Conservation (phyloP, 192 early-diverging fungal species). For the Coemansia sp. region DNA sequence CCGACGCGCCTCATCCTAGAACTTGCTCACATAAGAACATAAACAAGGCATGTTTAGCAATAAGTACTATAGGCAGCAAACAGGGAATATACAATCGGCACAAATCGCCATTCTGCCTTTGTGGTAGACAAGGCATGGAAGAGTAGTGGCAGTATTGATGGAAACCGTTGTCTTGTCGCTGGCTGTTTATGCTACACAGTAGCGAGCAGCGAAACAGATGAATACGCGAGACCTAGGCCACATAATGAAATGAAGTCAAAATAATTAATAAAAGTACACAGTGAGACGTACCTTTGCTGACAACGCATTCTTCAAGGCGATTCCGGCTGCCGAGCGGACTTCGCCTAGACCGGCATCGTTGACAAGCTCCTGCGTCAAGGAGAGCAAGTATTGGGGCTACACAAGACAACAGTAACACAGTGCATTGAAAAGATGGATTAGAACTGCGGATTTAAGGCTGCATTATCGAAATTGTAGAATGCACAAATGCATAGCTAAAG, state of each 20-base stretch:
- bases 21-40: background rate
- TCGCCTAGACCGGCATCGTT: constrained; percentile 66
- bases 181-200: background rate
- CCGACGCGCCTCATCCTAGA: constrained; percentile 52
- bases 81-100: background rate
- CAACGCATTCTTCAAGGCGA: constrained; percentile 93
- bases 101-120: background rate
- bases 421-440: background rate
- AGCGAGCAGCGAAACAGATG: background rate
- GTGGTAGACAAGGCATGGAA: background rate
- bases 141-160: background rate
- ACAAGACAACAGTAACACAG: constrained; percentile 9
- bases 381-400: constrained; percentile 66
- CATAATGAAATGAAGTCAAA: background rate
- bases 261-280: background rate
- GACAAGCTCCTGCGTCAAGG: constrained; percentile 79
- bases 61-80: background rate
- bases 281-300: constrained; percentile 32
- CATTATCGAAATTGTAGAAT: constrained; percentile 11
- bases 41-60: background rate
- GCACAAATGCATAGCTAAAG: constrained; percentile 12
- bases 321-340: constrained; percentile 81
- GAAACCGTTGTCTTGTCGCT: background rate
- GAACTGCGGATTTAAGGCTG: constrained; percentile 1
- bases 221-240: background rate